Conservation (phyloP, 192 early-diverging fungal genomes). For the Piromyces sp. region DNA sequence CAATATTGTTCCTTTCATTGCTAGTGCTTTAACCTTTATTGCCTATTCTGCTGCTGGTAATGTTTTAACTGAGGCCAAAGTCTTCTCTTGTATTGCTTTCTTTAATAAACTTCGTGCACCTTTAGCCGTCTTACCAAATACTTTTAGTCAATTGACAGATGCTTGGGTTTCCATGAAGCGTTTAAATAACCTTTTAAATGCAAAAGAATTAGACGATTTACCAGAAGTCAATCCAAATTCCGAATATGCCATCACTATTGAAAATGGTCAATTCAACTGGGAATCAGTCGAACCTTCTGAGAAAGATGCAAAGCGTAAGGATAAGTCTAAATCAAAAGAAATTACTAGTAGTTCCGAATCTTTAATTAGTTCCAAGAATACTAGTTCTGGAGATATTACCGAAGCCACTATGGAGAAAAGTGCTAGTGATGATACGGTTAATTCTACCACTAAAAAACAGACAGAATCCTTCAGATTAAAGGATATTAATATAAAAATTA, state of each 20-base stretch:
- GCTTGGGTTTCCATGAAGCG: conserved; percentile 69
- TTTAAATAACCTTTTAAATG: conserved; percentile 55
- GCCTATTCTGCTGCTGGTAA: conserved; percentile 4
- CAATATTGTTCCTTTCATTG: neutral
- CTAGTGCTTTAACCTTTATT: neutral
- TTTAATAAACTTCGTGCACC: conserved; percentile 89
- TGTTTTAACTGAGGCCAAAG: conserved; percentile 13
- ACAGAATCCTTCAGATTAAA: conserved; percentile 2
- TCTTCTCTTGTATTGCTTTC: conserved; percentile 73
- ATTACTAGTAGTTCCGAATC: neutral
- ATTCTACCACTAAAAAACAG: neutral
- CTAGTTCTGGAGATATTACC: neutral
- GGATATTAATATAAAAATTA: conserved; percentile 20
- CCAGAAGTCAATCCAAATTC: conserved; percentile 56
- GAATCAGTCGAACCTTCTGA: conserved; percentile 18
- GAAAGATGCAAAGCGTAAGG: conserved; percentile 6
- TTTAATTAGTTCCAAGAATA: neutral
- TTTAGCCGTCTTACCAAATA: conserved; percentile 60
- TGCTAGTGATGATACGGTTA: no score
- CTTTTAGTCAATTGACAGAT: conserved; percentile 59
- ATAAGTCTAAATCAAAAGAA: conserved; percentile 1
- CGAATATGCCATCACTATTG: conserved; percentile 38
- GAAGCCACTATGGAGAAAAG: no score
- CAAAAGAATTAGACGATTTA: conserved; percentile 19
- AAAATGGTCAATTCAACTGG: conserved; percentile 48